Conservation (phyloP, 2,329 filamentous ascomycete genomes). For the Aspergillus novoparasiticus region DNA sequence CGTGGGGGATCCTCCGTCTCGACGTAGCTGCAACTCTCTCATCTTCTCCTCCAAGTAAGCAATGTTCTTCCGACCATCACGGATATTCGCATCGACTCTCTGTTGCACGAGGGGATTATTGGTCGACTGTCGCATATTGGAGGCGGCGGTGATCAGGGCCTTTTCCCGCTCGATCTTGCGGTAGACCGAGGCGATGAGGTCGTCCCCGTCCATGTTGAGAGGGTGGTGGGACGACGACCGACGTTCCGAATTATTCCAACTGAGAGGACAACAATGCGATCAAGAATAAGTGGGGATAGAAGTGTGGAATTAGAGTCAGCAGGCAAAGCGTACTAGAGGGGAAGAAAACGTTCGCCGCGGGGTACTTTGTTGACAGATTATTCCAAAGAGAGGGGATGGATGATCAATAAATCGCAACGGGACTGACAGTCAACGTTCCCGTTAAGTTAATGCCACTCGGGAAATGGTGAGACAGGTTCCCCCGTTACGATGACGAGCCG, state of each 20-base stretch:
- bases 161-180: slow-evolving; percentile 98
- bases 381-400: slow-evolving; percentile 7
- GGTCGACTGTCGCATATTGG: slow-evolving; percentile 92
- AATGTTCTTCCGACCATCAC: slow-evolving; percentile 89
- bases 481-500: slow-evolving; percentile 14
- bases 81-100: slow-evolving; percentile 88
- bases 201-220: slow-evolving; percentile 60
- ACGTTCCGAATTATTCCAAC: slow-evolving; percentile 4
- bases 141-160: slow-evolving; percentile 90
- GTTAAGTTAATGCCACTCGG: slow-evolving; percentile 11
- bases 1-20: slow-evolving; percentile 49
- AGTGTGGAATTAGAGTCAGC: slow-evolving; percentile 1
- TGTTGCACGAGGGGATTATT: slow-evolving; percentile 91
- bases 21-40: slow-evolving; percentile 81
- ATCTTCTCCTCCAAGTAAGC: slow-evolving; percentile 94
- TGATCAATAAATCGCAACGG: slow-evolving; percentile 15
- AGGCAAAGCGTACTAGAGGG: slow-evolving; percentile 11
- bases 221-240: slow-evolving; percentile 19
- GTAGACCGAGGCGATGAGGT: slow-evolving; percentile 76
- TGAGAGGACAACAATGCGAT: slow-evolving; percentile 20
- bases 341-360: slow-evolving; percentile 21
- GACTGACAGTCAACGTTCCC: slow-evolving; percentile 5
- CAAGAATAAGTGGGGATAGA: slow-evolving; percentile 2
- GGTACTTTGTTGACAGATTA: slow-evolving; percentile 28
- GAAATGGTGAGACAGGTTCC: slow-evolving; percentile 17